Evolutionary conservation across 2,329 filamentous ascomycete species (phyloP), one percentile per base, ranked within the genome.

Genomic region (Rugonectria rugulosa): DNA sequence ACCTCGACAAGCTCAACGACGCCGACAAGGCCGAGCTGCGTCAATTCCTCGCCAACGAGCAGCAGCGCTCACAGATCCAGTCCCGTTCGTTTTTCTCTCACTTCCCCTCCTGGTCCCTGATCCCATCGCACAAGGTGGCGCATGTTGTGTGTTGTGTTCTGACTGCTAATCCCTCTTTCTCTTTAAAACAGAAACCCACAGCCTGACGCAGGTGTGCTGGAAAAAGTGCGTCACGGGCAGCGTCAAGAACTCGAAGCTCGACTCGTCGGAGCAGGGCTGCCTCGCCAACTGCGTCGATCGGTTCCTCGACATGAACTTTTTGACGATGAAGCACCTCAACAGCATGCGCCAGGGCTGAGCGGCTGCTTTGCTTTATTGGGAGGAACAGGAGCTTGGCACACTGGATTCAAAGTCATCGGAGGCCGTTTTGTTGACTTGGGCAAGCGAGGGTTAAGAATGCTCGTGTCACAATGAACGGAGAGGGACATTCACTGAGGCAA

Each of bases 211-310:
- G 68, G 85, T 90, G 57, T 99, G 95, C 84, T 99, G 93, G 88
- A 92, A 88, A 72, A 98, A 97, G 79, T 99, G 95, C 81, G 81
- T 97, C 58, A 89, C 90, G 8, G 81, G 86, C 49, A 82, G 81
- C 54, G 88, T 97, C 72, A 87, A 88, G 65, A 84, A 81, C 58
- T 84, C 86, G 23, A 85, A 86, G 68, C 80, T 99, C 64, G 91
- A 96, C 64, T 84, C 82, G 68, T 79, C 76, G 59, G 95, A 99
- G 79, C 88, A 95, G 78, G 77, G 81, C 8, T 99, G 95, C 75
- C 84, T 97, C 73, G 81, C 88, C 73, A 97, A 97, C 80, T 99
- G 95, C 71, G 92, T 98, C 53, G 91, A 97, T 69, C 84, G 95
- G 53, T 98, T 96, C 77, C 83, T 98, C 78, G 95, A 99, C 75